Evolutionary conservation across 768 basidiomycete species (phyloP), one percentile per base, ranked within the genome.

Genomic region (Kwoniella europaea): DNA sequence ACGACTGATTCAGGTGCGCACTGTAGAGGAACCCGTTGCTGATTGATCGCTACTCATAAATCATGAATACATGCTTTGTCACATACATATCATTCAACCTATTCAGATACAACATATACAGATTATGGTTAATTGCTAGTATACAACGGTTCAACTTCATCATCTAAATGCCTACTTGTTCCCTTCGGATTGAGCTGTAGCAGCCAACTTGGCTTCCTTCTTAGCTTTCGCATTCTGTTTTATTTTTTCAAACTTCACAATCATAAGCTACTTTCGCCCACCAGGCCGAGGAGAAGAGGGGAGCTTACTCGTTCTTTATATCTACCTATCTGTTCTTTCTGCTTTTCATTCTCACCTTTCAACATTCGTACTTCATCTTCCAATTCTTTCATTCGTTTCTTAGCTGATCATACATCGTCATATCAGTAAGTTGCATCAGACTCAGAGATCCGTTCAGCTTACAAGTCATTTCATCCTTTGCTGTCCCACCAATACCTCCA

Each of bases 281-380:
- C 7, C 41, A 22, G 20, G 22, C 13, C 16, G 58, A 41, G 20
- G 35, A 4, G 22, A 59, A 44, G 24, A 46, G 20, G 29, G 18
- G 24, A 42, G 72, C 81, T 74, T 54, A 82, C 81, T 55, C 72
- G 65, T 9, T 76, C 77, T 60, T 73, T 71, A 61, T 82, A 82
- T 69, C 77, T 78, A 35, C 74, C 77, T 41, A 59, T 53, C 29
- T 44, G 50, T 60, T 68, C 69, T 53, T 72, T 73, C 20, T 76
- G 65, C 42, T 78, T 77, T 57, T 77, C 79, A 70, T 82, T 83
- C 54, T 83, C 82, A 22, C 13, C 56, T 53, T 74, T 74, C 15
- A 81, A 46, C 0, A n/a, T 18, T n/a, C 62, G 61, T 42, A 81
- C 64, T 67, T 82, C 76, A 2, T 77, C 73, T 61, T 83, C 81